Base-by-base conservation (phyloP, 2,329 filamentous ascomycete species). In the Fusarium sp. region DNA sequence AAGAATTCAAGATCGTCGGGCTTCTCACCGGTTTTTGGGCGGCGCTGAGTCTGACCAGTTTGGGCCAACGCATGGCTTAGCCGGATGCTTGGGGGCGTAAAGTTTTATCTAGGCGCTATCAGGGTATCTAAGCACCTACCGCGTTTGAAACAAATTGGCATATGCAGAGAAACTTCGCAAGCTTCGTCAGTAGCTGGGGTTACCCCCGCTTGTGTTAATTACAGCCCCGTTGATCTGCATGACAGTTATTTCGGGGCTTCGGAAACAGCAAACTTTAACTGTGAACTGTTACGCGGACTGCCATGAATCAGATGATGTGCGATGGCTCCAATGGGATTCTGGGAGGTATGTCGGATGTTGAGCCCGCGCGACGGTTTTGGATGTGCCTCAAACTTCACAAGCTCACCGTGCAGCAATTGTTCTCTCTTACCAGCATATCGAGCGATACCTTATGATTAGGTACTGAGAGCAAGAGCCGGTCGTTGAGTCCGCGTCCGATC, bases 71-170 rank as follows among this genome's bases (percentile, higher is more conserved):
- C 33, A 54, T 54, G 58, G 38, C 39, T 44, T 16, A 59, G 33
- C 35, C 33, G 16, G 23, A 60, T 25, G 42, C 42, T 15, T 27
- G 52, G 56, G 45, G 63, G 62, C 52, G 25, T 35, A 45, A 52
- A 29, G 31, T 37, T 60, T 66, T 27, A 60, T 66, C 62, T 66
- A 52, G 39, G 6, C 52, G 64, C 63, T 66, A 66, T n/a, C n/a
- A n/a, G n/a, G n/a, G n/a, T n/a, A n/a, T 66, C 62, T 31, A 37
- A 15, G 23, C 54, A 66, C 52, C 4, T 60, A 19, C 54, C 52
- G 54, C 8, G 56, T 59, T 59, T 25, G 19, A 59, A 19, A 38
- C 12, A 51, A 38, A 58, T 58, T 59, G 44, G 25, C 25, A 15
- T 51, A 51, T 38, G 19, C 33, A 27, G 25, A 35, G 41, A 60